These are phyloP conservation scores for Macrocybe gigantea DNA, from an alignment of 768 basidiomycete genomes.

Conservation along the genomic window DNA sequence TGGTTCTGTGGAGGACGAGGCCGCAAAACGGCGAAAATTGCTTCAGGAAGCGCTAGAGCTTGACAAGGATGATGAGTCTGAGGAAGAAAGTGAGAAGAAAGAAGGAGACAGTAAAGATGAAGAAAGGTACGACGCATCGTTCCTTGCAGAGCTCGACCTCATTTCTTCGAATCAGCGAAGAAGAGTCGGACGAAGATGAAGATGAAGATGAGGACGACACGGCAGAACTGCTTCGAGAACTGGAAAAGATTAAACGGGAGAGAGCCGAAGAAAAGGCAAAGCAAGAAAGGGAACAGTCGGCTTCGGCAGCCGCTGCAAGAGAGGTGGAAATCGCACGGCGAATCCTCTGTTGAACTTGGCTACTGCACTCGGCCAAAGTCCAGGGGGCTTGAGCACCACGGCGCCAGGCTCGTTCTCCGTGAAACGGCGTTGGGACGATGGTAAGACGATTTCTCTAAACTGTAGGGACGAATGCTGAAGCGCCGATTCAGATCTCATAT, in stretches of 20 bases:
- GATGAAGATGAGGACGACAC: conserved; percentile 81
- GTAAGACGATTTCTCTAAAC: conserved; percentile 32
- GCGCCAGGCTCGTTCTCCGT: conserved; percentile 84
- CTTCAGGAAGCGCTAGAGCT: conserved; percentile 81
- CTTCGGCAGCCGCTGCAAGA: conserved; percentile 48
- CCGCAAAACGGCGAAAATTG: conserved; percentile 80
- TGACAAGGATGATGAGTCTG: conserved; percentile 81
- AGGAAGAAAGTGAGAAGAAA: conserved; percentile 28
- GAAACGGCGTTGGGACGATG: conserved; percentile 94
- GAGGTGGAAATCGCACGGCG: conserved; percentile 77
- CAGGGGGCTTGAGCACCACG: conserved; percentile 67
- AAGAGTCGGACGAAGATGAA: conserved; percentile 27
- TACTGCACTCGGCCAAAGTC: conserved; percentile 75
- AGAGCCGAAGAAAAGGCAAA: conserved; percentile 89
- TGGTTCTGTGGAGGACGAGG: conserved; percentile 45
- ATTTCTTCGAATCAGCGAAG: conserved; percentile 27
- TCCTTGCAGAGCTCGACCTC: neutral
- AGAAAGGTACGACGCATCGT: conserved; percentile 33
- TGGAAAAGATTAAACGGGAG: conserved; percentile 98
- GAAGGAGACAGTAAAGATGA: conserved; percentile 31
- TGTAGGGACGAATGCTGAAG: neutral
- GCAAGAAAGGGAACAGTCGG: conserved; percentile 71
- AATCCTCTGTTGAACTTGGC: conserved; percentile 91
- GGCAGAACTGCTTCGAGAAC: conserved; percentile 87
- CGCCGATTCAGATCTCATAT: conserved; percentile 71